These are phyloP conservation scores for Lactarius psammicola DNA, from an alignment of 768 basidiomycete genomes.

Conservation along the genomic window DNA sequence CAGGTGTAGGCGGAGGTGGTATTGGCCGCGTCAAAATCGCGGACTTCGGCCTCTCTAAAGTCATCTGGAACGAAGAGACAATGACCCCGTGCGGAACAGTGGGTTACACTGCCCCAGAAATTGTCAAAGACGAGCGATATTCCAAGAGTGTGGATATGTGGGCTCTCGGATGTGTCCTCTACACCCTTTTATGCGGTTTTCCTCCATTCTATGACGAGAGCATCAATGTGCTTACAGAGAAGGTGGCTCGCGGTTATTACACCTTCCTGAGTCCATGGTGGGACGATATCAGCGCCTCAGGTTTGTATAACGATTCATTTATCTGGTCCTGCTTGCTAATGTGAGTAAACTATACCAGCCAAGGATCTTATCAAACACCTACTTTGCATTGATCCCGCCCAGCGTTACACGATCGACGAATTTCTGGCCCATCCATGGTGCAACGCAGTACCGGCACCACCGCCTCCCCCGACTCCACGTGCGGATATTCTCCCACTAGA, in stretches of 20 bases:
- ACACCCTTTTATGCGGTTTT: conserved; percentile 96
- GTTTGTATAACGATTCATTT: conserved; percentile 42
- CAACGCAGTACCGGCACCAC: conserved; percentile 60
- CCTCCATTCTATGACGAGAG: conserved; percentile 99
- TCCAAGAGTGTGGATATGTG: conserved; percentile 99
- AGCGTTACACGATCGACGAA: conserved; percentile 97
- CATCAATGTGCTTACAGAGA: conserved; percentile 96
- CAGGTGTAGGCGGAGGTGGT: conserved; percentile 91
- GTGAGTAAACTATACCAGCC: conserved; percentile 46
- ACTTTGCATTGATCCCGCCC: conserved; percentile 91
- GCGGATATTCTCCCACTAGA: conserved; percentile 57
- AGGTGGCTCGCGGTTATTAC: conserved; percentile 95
- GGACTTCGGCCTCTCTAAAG: conserved; percentile 95
- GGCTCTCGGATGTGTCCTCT: conserved; percentile 98
- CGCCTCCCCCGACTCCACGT: conserved; percentile 64
- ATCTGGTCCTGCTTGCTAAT: conserved; percentile 19
- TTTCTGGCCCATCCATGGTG: conserved; percentile 98
- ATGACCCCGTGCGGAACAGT: conserved; percentile 99
- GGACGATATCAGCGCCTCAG: conserved; percentile 87
- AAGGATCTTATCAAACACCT: conserved; percentile 95
- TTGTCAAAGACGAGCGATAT: conserved; percentile 97
- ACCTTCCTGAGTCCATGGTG: conserved; percentile 99
- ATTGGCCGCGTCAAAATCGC: conserved; percentile 99
- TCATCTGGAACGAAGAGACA: conserved; percentile 98
- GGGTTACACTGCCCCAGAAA: conserved; percentile 98